Evolutionary conservation across 208 protist species (phyloP), one percentile per base, ranked within the genome.

Genomic region (Histomonas meleagridis): DNA sequence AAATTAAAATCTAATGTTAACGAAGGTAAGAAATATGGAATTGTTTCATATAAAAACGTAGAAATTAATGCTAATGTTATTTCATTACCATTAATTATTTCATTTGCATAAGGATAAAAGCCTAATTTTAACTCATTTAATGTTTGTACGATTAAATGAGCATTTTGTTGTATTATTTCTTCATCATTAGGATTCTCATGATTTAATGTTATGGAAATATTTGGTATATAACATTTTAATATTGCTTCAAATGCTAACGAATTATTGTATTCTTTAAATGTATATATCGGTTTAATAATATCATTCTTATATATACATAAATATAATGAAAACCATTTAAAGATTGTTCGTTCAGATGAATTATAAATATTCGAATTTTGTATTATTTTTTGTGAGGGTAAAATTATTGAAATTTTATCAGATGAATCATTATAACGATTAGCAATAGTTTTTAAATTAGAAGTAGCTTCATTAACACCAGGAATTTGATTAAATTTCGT

Each of bases 11-110:
- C 76, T n/a, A 86, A 23, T 0, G 76, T 86, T 7, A 46, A 40
- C 38, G 23, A 7, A 38, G 76, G 46, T 5, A 86, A 51, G 26
- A 51, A 86, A 7, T 48, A 4, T 38, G 76, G 76, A 51, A 86
- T 18, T 38, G 76, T 86, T 38, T 86, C 76, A 49, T 57, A 86
- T 48, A 86, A 86, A 86, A 55, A 86, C 32, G 76, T 46, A 32
- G 76, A 51, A 2, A 40, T 86, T 32, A 86, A 40, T 12, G 46
- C 76, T 18, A 86, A 38, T 26, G 55, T 38, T 2, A 18, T 38
- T 32, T 40, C 2, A 32, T 14, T 18, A 38, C 76, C 76, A 35
- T 28, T 9, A n/a, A 46, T 32, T 38, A 86, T 86, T 86, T 86
- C 76, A 55, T 86, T 35, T 38, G 76, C 46, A 38, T 16, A 23